phyloP scores from a whole-genome alignment of 2,329 filamentous ascomycete species.

The Penicillium brasilianum region DNA sequence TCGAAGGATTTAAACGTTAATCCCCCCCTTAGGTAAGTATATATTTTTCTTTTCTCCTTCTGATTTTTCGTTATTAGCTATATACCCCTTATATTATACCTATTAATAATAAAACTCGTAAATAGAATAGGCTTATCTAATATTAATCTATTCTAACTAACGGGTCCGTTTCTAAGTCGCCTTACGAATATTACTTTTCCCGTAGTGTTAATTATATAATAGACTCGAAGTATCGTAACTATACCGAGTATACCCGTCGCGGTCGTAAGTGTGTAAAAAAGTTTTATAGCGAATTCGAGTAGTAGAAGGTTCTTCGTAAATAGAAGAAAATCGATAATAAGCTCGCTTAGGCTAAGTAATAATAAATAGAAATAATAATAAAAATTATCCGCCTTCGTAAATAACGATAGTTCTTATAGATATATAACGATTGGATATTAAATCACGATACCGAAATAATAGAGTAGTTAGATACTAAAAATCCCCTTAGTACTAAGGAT shows the following conservation, averaged over 20 bases:
- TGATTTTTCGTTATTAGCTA: no score
- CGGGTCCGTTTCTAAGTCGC: no score
- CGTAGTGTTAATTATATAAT: no score
- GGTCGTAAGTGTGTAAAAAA: neutral
- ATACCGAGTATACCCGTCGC: neutral
- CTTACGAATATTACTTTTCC: no score
- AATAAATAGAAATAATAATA: conserved; percentile 5
- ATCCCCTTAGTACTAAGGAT: neutral
- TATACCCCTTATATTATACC: neutral
- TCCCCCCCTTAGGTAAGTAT: neutral
- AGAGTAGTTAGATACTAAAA: neutral
- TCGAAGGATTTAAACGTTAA: neutral
- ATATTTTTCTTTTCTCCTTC: neutral
- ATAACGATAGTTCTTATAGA: neutral
- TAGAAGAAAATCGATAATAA: conserved; percentile 1
- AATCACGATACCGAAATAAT: no score
- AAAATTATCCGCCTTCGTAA: neutral
- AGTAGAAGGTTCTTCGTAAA: neutral
- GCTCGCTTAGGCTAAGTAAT: no score
- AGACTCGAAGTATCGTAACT: neutral
- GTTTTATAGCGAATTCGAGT: neutral
- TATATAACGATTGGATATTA: neutral
- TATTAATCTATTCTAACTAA: no score
- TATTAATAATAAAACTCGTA: neutral
- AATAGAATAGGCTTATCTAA: neutral